Base-by-base conservation (phyloP, 176 grass and related monocot genomes). In the Cocos nucifera region DNA sequence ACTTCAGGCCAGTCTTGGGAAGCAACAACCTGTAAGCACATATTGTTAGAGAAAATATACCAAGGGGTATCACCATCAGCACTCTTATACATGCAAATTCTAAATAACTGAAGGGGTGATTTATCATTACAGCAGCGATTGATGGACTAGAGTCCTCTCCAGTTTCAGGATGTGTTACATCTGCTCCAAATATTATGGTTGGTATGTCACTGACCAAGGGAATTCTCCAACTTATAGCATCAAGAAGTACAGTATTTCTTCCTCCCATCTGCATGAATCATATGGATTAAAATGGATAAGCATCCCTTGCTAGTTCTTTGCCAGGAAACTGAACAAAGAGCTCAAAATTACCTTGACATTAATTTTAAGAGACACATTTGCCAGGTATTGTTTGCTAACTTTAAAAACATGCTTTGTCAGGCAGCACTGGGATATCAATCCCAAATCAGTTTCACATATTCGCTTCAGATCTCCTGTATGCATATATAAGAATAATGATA, bases 141-240 rank as follows among this genome's bases (percentile, higher is more conserved):
- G 94, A 98, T 58, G 94, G 94, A 56, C 77, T 90, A 66, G 88
- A 93, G 71, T 98, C 94, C 69, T 98, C 94, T 63, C 94, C 94
- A 2, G 94, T 98, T 83, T 98, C 94, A 74, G 94, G 94, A 81
- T 98, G 94, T 14, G 94, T 98, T 44, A 98, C 94, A 77, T 98
- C 94, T 58, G 94, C 94, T 65, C 94, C 94, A 80, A 98, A 98
- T 70, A 98, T 98, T 66, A 98, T 98, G 14, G 94, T 98, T 51
- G 94, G 94, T 71, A 86, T 98, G 74, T 98, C 94, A 65, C 94
- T 98, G 74, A 98, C 94, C 76, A 98, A 86, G 9, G 94, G 94
- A 68, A 93, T 98, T 69, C 79, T 80, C 94, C 94, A 98, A 78
- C 94, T 98, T 74, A 93, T 66, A 15, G 94, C 94, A 75, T 98